These are phyloP conservation scores for Kwoniella sp. DNA, from an alignment of 768 basidiomycete species.

Conservation along the genomic window DNA sequence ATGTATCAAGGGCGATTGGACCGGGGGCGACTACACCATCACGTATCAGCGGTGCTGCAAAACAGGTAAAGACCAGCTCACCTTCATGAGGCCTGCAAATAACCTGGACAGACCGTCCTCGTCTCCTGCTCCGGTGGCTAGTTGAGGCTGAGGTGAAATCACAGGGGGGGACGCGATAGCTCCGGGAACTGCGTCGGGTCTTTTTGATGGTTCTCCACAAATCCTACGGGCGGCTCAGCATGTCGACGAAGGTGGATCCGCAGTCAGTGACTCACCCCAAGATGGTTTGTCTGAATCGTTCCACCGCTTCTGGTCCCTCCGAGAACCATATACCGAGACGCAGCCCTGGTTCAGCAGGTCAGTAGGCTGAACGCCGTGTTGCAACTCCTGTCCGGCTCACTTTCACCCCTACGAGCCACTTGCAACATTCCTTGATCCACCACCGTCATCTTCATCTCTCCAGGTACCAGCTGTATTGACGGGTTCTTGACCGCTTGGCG, in stretches of 20 bases:
- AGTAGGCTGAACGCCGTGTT: not conserved
- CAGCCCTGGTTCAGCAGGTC: constrained; percentile 9
- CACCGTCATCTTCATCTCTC: constrained; percentile 36
- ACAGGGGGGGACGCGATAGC: constrained; percentile 7
- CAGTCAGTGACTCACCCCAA: constrained; percentile 29
- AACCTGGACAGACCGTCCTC: constrained; percentile 34
- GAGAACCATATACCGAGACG: constrained; percentile 36
- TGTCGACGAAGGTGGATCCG: too few species aligned
- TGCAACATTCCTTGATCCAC: constrained; percentile 31
- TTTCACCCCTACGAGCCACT: constrained; percentile 35
- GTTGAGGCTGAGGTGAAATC: not conserved
- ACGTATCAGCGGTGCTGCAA: not conserved
- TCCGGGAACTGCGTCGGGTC: constrained; percentile 1
- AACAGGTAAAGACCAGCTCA: constrained; percentile 7
- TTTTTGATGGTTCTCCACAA: constrained; percentile 33
- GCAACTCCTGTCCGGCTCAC: too few species aligned
- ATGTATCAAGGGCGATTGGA: constrained; percentile 12
- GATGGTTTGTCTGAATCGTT: constrained; percentile 24
- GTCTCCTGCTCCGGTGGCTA: not conserved
- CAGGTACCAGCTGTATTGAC: constrained; percentile 28
- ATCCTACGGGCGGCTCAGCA: constrained; percentile 17
- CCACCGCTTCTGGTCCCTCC: constrained; percentile 24
- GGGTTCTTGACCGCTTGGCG: constrained; percentile 33
- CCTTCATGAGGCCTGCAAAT: constrained; percentile 29
- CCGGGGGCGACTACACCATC: constrained; percentile 1